Percentiles rank a stretch among this genome's conserved stretches.
Evolutionary conservation across 2,329 filamentous ascomycete species (phyloP).

Genomic region (Erysiphe pulchra): DNA sequence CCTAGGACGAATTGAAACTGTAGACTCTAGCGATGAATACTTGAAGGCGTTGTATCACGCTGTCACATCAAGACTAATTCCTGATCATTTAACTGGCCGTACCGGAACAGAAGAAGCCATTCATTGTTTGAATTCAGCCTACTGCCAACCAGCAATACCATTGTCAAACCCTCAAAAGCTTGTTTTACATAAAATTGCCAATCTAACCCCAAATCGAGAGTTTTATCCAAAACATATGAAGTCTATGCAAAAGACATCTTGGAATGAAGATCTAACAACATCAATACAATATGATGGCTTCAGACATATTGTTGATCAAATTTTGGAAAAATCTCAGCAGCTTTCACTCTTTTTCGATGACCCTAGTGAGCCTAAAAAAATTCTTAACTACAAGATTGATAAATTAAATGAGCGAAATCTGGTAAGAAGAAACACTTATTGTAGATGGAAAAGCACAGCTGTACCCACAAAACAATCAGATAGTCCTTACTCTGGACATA

Average conservation of each 20-base stretch:
- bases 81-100: slow-evolving; percentile 28
- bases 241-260: slow-evolving; percentile 19
- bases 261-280: slow-evolving; percentile 16
- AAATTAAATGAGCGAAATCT: slow-evolving; percentile 2
- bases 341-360: slow-evolving; percentile 3
- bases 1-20: slow-evolving; percentile 25
- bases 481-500: too few species aligned
- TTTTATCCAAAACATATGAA: slow-evolving; percentile 20
- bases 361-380: background rate
- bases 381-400: background rate
- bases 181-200: slow-evolving; percentile 3
- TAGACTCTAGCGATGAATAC: slow-evolving; percentile 6
- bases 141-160: slow-evolving; percentile 14
- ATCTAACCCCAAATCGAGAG: slow-evolving; percentile 12
- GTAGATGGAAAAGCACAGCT: background rate
- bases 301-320: slow-evolving; percentile 2
- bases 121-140: slow-evolving; percentile 21
- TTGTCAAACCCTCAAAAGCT: background rate
- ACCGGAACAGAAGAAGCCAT: slow-evolving; percentile 37
- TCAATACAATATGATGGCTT: slow-evolving; percentile 17
- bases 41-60: slow-evolving; percentile 3
- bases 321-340: slow-evolving; percentile 4
- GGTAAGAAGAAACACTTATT: background rate
- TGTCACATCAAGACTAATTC: slow-evolving; percentile 14
- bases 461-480: too few species aligned